These are phyloP conservation scores for Gypsophila paniculata DNA, from an alignment of 179 eudicot genomes.

Conservation along the genomic window DNA sequence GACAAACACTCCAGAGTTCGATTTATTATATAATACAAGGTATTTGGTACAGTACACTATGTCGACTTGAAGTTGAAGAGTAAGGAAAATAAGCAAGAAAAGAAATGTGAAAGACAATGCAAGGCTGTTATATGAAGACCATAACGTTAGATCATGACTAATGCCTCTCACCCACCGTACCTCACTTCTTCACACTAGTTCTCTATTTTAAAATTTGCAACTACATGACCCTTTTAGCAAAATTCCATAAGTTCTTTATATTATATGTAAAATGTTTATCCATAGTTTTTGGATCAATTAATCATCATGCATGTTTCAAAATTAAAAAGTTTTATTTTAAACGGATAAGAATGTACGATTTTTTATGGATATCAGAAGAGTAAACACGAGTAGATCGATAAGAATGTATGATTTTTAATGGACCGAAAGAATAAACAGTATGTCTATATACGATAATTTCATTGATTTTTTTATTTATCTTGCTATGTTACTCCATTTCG, in stretches of 20 bases:
- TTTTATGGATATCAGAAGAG: too few species aligned
- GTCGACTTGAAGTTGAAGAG: neutral
- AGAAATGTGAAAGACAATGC: slow-evolving; percentile 16
- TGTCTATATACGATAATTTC: too few species aligned
- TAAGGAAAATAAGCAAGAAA: slow-evolving; percentile 5
- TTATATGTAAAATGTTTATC: too few species aligned
- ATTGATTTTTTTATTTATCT: too few species aligned
- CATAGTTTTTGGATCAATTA: neutral
- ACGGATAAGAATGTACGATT: too few species aligned
- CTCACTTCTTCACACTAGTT: neutral
- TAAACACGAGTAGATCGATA: too few species aligned
- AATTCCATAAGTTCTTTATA: neutral
- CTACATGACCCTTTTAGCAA: neutral
- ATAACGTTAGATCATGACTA: slow-evolving; percentile 9
- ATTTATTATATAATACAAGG: neutral
- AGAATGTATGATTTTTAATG: too few species aligned
- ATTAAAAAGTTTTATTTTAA: too few species aligned
- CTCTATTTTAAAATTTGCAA: neutral
- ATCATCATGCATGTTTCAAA: too few species aligned
- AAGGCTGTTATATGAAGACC: slow-evolving; percentile 9
- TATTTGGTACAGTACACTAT: neutral
- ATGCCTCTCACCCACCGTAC: slow-evolving; percentile 21
- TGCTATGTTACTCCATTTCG: too few species aligned
- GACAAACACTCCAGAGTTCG: neutral
- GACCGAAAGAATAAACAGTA: too few species aligned